phyloP scores from a whole-genome alignment of 208 protist species.

The Giardia muris region DNA sequence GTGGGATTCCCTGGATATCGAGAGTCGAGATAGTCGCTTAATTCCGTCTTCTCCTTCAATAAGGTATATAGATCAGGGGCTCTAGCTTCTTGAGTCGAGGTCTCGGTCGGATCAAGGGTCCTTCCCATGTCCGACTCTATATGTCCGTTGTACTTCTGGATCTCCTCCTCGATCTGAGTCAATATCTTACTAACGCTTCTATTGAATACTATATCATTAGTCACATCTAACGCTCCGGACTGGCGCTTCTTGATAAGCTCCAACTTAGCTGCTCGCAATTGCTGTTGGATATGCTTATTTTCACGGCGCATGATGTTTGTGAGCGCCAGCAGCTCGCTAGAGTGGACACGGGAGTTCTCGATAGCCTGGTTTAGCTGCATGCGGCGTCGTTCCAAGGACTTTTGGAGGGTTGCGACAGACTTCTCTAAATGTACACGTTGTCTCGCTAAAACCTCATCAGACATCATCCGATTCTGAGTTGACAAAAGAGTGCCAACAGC shows the following conservation, averaged over 20 bases:
- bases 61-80: no score
- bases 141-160: background rate
- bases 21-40: no score
- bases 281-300: slow-evolving; percentile 24
- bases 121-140: background rate
- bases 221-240: background rate
- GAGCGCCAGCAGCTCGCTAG: background rate
- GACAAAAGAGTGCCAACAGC: background rate
- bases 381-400: background rate
- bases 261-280: background rate
- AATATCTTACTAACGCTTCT: background rate
- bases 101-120: no score
- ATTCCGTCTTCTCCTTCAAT: no score
- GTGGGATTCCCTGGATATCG: no score
- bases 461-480: background rate
- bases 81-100: no score
- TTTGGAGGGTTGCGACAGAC: slow-evolving; percentile 15
- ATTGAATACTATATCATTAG: background rate
- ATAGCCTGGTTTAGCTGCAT: slow-evolving; percentile 15
- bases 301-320: slow-evolving; percentile 12
- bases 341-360: background rate
- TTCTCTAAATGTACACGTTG: slow-evolving; percentile 9
- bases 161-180: background rate
- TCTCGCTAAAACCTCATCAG: background rate
- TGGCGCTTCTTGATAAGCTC: slow-evolving; percentile 3